These are phyloP conservation scores for Candida railenensis DNA, from an alignment of 805 yeast species.

Conservation along the genomic window DNA sequence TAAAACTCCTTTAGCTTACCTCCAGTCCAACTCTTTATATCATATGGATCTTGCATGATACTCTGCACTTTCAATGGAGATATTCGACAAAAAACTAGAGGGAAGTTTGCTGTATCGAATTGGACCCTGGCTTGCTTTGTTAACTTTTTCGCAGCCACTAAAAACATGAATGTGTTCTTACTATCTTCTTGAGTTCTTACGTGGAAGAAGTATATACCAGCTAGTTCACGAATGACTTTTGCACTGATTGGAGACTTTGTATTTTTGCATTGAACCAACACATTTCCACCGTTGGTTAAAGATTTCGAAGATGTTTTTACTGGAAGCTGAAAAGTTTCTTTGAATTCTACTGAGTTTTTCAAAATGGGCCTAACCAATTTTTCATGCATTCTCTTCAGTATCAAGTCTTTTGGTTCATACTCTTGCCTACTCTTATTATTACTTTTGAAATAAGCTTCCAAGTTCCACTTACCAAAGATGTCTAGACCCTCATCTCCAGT, in stretches of 20 bases:
- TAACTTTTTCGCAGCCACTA: slow-evolving; percentile 47
- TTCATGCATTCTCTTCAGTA: not conserved
- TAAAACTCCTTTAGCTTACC: slow-evolving; percentile 24
- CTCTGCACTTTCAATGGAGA: slow-evolving; percentile 24
- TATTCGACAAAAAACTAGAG: slow-evolving; percentile 44
- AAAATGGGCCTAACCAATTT: not conserved
- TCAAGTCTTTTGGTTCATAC: slow-evolving; percentile 4
- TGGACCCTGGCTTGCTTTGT: slow-evolving; percentile 48
- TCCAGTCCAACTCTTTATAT: slow-evolving; percentile 35
- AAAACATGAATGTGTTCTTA: slow-evolving; percentile 32
- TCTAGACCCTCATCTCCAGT: slow-evolving; percentile 59
- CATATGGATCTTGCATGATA: slow-evolving; percentile 23
- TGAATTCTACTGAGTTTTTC: slow-evolving; percentile 9
- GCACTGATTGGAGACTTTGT: slow-evolving; percentile 45
- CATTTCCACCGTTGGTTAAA: slow-evolving; percentile 27
- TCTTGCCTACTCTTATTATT: not conserved
- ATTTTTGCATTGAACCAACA: slow-evolving; percentile 59
- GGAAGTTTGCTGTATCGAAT: slow-evolving; percentile 44
- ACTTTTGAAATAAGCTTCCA: slow-evolving; percentile 11
- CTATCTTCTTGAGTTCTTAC: slow-evolving; percentile 19
- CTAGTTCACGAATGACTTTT: slow-evolving; percentile 48
- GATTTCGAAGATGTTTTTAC: slow-evolving; percentile 8
- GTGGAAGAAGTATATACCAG: slow-evolving; percentile 48
- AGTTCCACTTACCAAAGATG: slow-evolving; percentile 52
- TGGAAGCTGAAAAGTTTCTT: slow-evolving; percentile 16